These are phyloP conservation scores for Curvularia verruculosa DNA, from an alignment of 2,329 filamentous ascomycete species.

Conservation along the genomic window DNA sequence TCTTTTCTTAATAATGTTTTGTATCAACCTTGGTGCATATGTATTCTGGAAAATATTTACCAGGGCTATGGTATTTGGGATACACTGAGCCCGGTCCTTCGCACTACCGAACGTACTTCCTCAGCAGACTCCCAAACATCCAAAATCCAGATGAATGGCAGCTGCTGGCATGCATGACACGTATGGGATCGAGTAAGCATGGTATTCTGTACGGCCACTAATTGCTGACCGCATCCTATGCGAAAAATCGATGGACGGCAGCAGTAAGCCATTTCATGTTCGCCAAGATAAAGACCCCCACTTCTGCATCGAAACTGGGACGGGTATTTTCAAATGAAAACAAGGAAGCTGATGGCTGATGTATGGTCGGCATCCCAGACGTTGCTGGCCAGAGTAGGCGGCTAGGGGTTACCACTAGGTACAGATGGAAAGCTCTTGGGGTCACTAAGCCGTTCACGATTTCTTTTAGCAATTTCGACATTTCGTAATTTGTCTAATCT, in stretches of 20 bases:
- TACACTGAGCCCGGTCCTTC: neutral
- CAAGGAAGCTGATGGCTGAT: neutral
- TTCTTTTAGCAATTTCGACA: conserved; percentile 78
- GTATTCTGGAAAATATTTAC: neutral
- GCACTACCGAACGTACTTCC: neutral
- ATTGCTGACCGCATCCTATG: conserved; percentile 41
- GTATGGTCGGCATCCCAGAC: neutral
- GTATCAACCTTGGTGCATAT: neutral
- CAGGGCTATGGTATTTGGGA: neutral
- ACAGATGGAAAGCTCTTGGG: conserved; percentile 85
- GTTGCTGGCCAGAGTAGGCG: neutral
- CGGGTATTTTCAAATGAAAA: conserved; percentile 1
- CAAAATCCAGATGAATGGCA: neutral
- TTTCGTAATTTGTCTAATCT: conserved; percentile 79
- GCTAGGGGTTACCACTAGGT: conserved; percentile 63
- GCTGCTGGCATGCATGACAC: neutral
- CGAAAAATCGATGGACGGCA: conserved; percentile 30
- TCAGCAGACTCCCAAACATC: neutral
- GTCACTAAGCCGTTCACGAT: conserved; percentile 78
- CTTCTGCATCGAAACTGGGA: conserved; percentile 11
- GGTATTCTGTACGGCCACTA: conserved; percentile 31
- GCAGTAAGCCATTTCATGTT: conserved; percentile 25
- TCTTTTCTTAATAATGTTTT: too few species aligned
- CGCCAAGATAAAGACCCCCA: conserved; percentile 25
- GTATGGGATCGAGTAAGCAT: conserved; percentile 20